Evolutionary conservation across 805 yeast genomes (phyloP), one percentile per base, ranked within the genome.

Genomic region (Geotrichum ghanense): DNA sequence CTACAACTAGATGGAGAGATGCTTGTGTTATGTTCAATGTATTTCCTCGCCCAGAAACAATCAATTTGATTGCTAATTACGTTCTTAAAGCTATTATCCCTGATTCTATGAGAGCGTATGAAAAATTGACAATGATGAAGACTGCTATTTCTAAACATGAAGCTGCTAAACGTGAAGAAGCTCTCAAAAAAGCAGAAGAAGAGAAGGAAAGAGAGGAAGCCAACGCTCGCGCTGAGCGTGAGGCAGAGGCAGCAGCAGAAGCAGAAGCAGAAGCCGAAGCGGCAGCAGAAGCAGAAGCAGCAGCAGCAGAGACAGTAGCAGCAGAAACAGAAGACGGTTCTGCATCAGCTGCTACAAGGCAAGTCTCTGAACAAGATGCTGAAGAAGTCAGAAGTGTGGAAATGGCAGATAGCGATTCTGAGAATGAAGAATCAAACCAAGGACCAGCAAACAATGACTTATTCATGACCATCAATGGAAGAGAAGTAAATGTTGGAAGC

Each of bases 401-500:
- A 14, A 47, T 47, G 16, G 56, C 56, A 5, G 51, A 39, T 19
- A 58, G 58, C 4, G 61, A 49, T 17, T 48, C 45, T 3, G 50
- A 31, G 22, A 24, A 22, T 20, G 17, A 21, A 5, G 50, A 41
- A 6, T 42, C 37, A 9, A n/a, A 7, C 40, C 19, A 9, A 51
- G 48, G 21, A 41, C 51, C 47, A 10, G 50, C 48, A 7, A 49
- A 47, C 17, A 51, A 49, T 2, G 72, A 73, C 14, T 89, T 94
- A 0, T 74, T 72, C 67, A 87, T 89, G 2, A 69, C 69, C 10
- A 81, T 89, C 53, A 88, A 87, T 31, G 94, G 83, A 21, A 65
- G 81, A 22, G 79, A 79, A 44, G 88, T 89, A 27, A 94, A 89
- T 58, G 83, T 89, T 31, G 75, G 89, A 37, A 95, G 92, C 0